A percentile compares a stretch with the other conserved stretches of the same genome.
These are phyloP conservation scores for Trypethelium eluteriae DNA, from an alignment of 495 filamentous ascomycete species.

Conservation along the genomic window DNA sequence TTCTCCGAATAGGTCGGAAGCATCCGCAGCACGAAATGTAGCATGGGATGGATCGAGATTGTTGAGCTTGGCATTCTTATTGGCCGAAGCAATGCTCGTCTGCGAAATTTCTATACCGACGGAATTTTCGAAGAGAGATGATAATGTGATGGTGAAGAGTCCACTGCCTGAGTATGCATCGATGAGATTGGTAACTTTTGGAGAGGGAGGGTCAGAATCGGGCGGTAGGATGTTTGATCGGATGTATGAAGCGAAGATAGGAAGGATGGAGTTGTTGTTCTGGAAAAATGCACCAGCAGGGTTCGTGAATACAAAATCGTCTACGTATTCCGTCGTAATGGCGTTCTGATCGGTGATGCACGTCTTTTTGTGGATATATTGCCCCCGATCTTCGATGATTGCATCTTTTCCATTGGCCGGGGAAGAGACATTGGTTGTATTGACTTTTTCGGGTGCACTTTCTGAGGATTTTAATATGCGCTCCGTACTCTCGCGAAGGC, in stretches of 20 bases:
- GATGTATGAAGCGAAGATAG: slow-evolving; percentile 81
- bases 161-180: slow-evolving; percentile 97
- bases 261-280: slow-evolving; percentile 99
- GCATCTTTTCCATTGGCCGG: slow-evolving; percentile 14
- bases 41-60: slow-evolving; percentile 53
- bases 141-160: slow-evolving; percentile 91
- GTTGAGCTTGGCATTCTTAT: slow-evolving; percentile 70
- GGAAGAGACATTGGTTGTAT: background rate
- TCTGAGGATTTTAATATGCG: slow-evolving; percentile 50
- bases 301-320: slow-evolving; percentile 77
- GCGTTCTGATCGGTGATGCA: slow-evolving; percentile 81
- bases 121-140: slow-evolving; percentile 63
- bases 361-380: slow-evolving; percentile 66
- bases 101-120: slow-evolving; percentile 65
- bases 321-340: slow-evolving; percentile 75
- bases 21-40: slow-evolving; percentile 78
- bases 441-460: slow-evolving; percentile 12
- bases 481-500: slow-evolving; percentile 77
- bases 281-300: slow-evolving; percentile 94
- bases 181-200: slow-evolving; percentile 69
- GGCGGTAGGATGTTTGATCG: slow-evolving; percentile 62
- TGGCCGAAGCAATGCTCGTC: slow-evolving; percentile 65
- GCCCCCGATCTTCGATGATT: slow-evolving; percentile 32
- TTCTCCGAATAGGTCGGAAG: slow-evolving; percentile 65
- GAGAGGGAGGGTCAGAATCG: slow-evolving; percentile 10